Base-by-base conservation (phyloP, 371 early-diverging fungal species). In the Blakeslea trispora region DNA sequence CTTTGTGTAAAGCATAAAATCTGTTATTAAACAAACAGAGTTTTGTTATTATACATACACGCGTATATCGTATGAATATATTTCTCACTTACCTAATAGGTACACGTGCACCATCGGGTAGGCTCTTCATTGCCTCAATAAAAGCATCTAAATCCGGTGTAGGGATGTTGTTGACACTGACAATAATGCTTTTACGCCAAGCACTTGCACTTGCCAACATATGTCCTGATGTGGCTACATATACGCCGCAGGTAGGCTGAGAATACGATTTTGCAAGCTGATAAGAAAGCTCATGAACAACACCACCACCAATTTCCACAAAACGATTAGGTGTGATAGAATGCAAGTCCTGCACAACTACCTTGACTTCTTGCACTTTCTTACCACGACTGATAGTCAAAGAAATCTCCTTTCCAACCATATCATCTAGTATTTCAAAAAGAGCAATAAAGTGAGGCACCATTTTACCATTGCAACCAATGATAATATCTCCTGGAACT, bases 301-400 rank as follows among this genome's bases (percentile, higher is more conserved):
- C 81, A 8, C 87, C 88, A 45, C 95, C 98, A 46, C 97, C 96
- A 23, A 95, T 77, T 66, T 95, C 93, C 8, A 97, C 75, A 55
- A 81, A 89, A 9, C 79, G 68, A 59, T 81, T 72, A 0, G 93
- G 92, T 15, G 91, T 90, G 42, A 89, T 82, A 0, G 75, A 61
- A 61, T 94, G 91, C 55, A 97, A 68, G 63, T 96, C 93, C 65
- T 93, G 91, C 0, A 91, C 81, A 0, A 53, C 60, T 13, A 90
- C 79, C 0, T 51, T 59, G 23, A 92, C 61, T 1, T 69, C 62
- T 14, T 80, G 64, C 22, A 82, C 75, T 28, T 83, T 79, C 21
- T 62, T 58, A 28, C 91, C 93, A 13, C 97, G 87, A 55, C 88
- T 82, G 5, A 97, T 79, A 0, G 79, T 71, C 31, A 96, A 15